Base-by-base conservation (phyloP, 139 green algal genomes). In the Chlorella sp. region DNA sequence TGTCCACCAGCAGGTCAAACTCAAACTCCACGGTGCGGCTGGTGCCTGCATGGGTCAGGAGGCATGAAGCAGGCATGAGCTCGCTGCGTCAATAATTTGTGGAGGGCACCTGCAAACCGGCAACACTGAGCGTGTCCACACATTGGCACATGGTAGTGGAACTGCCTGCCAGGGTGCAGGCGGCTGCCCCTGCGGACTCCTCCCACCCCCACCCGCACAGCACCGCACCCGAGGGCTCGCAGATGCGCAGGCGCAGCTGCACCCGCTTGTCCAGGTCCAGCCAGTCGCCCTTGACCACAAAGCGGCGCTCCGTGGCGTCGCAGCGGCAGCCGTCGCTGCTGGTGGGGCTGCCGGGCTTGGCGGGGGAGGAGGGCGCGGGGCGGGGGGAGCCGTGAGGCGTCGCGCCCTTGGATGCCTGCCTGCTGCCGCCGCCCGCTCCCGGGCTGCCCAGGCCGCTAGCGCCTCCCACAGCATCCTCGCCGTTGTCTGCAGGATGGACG, bases 21-120 rank as follows among this genome's bases (percentile, higher is more conserved):
- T 93, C 94, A 91, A 99, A 99, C 85, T 98, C 95, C 12, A 99
- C 94, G 4, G 94, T 98, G 84, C 96, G 94, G 76, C 84, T 86
- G 62, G 91, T 83, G 32, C 92, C 93, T 92, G 86, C 30, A 32
- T 32, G 28, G 65, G 44, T 51, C n/a, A n/a, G n/a, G n/a, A n/a
- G n/a, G n/a, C n/a, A n/a, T n/a, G n/a, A n/a, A n/a, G n/a, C n/a
- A n/a, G n/a, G n/a, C n/a, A n/a, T n/a, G n/a, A n/a, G n/a, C n/a
- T n/a, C n/a, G n/a, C n/a, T n/a, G n/a, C n/a, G n/a, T n/a, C n/a
- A n/a, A n/a, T n/a, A n/a, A n/a, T n/a, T n/a, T n/a, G n/a, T n/a
- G n/a, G n/a, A n/a, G n/a, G n/a, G n/a, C n/a, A n/a, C n/a, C n/a
- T n/a, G n/a, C n/a, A n/a, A n/a, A n/a, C n/a, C n/a, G n/a, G n/a